phyloP scores from a whole-genome alignment of 257 asterid genomes.

The Nicotiana tabacum region DNA sequence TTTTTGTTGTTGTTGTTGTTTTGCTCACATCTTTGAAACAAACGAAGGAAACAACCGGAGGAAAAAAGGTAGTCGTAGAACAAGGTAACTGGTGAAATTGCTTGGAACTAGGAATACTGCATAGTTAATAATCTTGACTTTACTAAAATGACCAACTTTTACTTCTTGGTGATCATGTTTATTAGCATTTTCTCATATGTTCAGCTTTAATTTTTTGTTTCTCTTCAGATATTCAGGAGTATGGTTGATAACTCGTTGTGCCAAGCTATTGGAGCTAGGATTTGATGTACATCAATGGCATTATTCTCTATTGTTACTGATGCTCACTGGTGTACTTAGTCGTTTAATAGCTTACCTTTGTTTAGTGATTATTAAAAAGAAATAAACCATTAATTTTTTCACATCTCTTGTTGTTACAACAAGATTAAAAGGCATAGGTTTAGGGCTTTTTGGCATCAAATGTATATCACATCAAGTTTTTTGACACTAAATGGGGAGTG shows the following conservation, averaged over 20 bases:
- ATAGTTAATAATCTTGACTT: too few species aligned
- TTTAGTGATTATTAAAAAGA: conserved; percentile 58
- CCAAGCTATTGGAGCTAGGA: conserved; percentile 58
- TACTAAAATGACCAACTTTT: too few species aligned
- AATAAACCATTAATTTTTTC: conserved; percentile 27
- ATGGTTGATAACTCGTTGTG: conserved; percentile 94
- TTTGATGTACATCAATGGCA: conserved; percentile 59
- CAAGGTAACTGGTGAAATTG: too few species aligned
- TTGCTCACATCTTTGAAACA: too few species aligned
- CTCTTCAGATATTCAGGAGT: conserved; percentile 64
- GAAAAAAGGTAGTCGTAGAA: too few species aligned
- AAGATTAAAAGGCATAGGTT: not conserved
- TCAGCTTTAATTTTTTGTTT: not conserved
- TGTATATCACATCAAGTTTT: not conserved
- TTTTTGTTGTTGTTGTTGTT: too few species aligned
- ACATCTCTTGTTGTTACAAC: not conserved
- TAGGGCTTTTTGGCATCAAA: conserved; percentile 1
- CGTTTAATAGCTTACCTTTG: conserved; percentile 69
- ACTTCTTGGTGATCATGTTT: too few species aligned
- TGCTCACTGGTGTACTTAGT: conserved; percentile 45
- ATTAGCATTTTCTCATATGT: not conserved
- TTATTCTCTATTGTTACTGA: conserved; percentile 40
- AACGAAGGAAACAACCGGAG: too few species aligned
- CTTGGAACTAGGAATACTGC: too few species aligned
- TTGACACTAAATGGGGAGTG: not conserved